phyloP scores from a whole-genome alignment of 768 basidiomycete species.

The Leccinellum luteum region DNA sequence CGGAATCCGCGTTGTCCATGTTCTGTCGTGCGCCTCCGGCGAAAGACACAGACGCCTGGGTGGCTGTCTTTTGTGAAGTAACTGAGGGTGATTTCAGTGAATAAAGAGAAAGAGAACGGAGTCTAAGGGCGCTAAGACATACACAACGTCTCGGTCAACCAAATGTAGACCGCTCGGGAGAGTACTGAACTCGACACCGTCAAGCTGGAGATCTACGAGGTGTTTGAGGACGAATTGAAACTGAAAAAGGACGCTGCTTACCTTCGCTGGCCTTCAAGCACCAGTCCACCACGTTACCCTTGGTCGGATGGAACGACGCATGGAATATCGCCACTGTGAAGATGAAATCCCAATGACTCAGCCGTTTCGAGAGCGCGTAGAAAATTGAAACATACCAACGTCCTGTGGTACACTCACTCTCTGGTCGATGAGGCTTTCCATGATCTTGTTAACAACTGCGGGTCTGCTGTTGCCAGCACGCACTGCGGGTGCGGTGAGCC shows the following conservation, averaged over 20 bases:
- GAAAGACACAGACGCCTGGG: conserved; percentile 73
- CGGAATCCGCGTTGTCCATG: conserved; percentile 77
- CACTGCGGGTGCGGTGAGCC: conserved; percentile 14
- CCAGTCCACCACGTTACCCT: conserved; percentile 81
- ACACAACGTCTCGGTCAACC: conserved; percentile 80
- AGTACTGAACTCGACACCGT: conserved; percentile 75
- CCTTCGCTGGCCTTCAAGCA: conserved; percentile 68
- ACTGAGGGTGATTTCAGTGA: conserved; percentile 35
- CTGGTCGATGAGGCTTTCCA: conserved; percentile 29
- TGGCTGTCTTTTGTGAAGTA: conserved; percentile 71
- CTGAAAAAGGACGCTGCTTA: conserved; percentile 24
- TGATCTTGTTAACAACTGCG: conserved; percentile 20
- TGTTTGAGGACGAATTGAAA: neutral
- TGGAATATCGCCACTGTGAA: conserved; percentile 76
- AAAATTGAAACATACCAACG: conserved; percentile 39
- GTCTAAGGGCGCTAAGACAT: conserved; percentile 27
- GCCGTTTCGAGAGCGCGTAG: neutral
- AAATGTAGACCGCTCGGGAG: conserved; percentile 81
- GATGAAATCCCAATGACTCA: neutral
- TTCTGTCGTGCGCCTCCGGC: conserved; percentile 63
- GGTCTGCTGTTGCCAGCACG: conserved; percentile 21
- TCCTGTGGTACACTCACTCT: conserved; percentile 46
- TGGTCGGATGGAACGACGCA: conserved; percentile 80
- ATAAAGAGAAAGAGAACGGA: neutral
- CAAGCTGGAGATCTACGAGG: conserved; percentile 57